Evolutionary conservation across 2,329 filamentous ascomycete species (phyloP), one percentile per base, ranked within the genome.

Genomic region (Elsinoe batatas): DNA sequence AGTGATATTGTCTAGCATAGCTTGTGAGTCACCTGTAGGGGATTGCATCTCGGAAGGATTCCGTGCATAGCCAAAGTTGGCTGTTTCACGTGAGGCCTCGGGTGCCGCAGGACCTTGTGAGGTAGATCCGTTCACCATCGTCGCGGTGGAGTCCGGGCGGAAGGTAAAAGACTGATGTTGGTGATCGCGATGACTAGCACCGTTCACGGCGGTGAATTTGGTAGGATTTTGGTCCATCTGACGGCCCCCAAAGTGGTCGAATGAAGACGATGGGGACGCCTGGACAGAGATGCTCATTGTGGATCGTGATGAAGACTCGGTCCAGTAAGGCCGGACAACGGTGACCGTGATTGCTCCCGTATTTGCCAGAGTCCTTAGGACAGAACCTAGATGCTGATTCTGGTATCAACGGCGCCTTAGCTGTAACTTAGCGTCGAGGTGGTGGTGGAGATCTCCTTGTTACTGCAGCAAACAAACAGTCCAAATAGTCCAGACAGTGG

Each of bases 201-300:
- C 53, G 20, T 55, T 55, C 22, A 55, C 53, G 10, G 53, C 53
- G 10, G 37, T 55, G 40, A 55, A 55, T 26, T 47, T 46, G 12
- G 38, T 17, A 5, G 53, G 20, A 5, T 40, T 33, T 22, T 30
- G 40, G 20, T 55, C 53, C 53, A 55, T 55, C 7, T 15, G 40
- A 22, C 49, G 32, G 10, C n/a, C 20, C 7, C 33, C 49, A 22
- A 53, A 36, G 30, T 33, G 53, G 12, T 36, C 30, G 17, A 55
- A 37, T 17, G 40, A 36, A n/a, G 22, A 32, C 35, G 15, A 12
- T 30, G 53, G 42, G 10, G 40, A 36, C 12, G 30, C 17, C 13
- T 47, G 53, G 11, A 55, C 18, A 35, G 53, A 55, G 15, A 55
- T 40, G 20, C 53, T 55, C 53, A 55, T 55, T 36, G 18, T 44